Percentiles rank a stretch among this genome's conserved stretches.
These are phyloP conservation scores for Syzygium malaccense DNA, from an alignment of 441 rosid genomes.

Conservation along the genomic window DNA sequence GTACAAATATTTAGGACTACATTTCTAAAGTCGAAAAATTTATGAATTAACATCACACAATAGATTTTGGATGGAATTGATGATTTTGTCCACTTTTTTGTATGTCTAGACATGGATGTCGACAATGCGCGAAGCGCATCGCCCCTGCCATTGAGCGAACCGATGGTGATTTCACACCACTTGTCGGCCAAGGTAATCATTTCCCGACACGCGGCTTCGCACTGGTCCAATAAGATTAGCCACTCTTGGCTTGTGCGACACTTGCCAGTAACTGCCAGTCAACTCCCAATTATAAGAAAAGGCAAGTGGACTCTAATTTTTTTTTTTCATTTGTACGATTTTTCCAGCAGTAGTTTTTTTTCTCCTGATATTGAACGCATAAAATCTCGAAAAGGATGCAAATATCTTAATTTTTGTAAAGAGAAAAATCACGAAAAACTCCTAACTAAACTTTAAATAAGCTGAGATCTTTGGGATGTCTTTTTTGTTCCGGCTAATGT, in stretches of 20 bases:
- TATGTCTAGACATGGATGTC: neutral
- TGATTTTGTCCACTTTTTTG: neutral
- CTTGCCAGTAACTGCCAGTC: neutral
- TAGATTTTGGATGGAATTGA: fast-evolving
- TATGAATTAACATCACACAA: no score
- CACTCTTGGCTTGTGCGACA: neutral
- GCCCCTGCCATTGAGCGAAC: neutral
- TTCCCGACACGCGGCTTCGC: neutral
- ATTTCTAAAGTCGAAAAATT: neutral
- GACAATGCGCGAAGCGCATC: fast-evolving
- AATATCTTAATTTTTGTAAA: neutral
- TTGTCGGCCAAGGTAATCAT: neutral
- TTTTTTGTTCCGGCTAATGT: neutral
- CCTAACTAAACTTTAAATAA: neutral
- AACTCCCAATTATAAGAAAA: neutral
- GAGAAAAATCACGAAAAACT: neutral
- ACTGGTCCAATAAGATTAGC: neutral
- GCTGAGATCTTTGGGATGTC: neutral
- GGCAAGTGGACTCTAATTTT: neutral
- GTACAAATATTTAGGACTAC: neutral
- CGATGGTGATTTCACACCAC: neutral
- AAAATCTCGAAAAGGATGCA: neutral
- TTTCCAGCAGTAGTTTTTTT: no score
- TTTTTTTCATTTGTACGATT: neutral
- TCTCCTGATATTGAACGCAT: no score